Percentiles rank a stretch among this genome's conserved stretches.
These are phyloP conservation scores for Cercophora newfieldiana DNA, from an alignment of 495 filamentous ascomycete genomes.

Conservation along the genomic window DNA sequence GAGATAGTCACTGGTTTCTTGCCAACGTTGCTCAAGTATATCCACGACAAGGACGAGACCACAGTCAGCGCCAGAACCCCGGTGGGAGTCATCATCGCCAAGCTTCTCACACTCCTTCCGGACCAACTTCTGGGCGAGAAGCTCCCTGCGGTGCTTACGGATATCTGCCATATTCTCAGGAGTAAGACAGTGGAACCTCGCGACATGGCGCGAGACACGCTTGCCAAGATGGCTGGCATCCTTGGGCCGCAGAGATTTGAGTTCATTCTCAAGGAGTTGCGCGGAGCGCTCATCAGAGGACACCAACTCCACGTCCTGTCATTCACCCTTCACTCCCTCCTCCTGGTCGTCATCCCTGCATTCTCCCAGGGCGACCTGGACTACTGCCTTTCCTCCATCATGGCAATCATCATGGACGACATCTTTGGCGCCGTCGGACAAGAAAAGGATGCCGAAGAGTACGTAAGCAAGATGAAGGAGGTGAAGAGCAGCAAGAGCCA, in stretches of 20 bases:
- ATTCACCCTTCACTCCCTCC: slow-evolving; percentile 89
- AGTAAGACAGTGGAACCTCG: slow-evolving; percentile 85
- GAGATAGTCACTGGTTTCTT: slow-evolving; percentile 76
- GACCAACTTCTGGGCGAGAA: slow-evolving; percentile 65
- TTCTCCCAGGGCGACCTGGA: slow-evolving; percentile 83
- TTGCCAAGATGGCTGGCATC: slow-evolving; percentile 75
- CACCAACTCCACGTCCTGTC: slow-evolving; percentile 96
- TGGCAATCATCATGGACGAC: slow-evolving; percentile 91
- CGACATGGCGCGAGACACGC: slow-evolving; percentile 84
- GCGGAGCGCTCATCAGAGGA: slow-evolving; percentile 74
- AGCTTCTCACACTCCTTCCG: slow-evolving; percentile 79
- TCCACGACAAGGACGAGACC: slow-evolving; percentile 91
- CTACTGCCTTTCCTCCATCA: slow-evolving; percentile 77
- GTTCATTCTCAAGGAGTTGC: slow-evolving; percentile 90
- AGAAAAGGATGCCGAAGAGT: slow-evolving; percentile 96
- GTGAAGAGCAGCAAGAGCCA: slow-evolving; percentile 96
- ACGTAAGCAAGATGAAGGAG: slow-evolving; percentile 93
- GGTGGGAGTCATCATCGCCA: slow-evolving; percentile 81
- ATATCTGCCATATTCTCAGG: slow-evolving; percentile 88
- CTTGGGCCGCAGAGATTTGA: slow-evolving; percentile 80
- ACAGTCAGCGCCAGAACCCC: slow-evolving; percentile 89
- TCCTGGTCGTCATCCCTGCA: slow-evolving; percentile 70
- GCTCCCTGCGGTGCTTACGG: slow-evolving; percentile 79
- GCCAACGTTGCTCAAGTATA: slow-evolving; percentile 71
- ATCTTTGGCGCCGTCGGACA: slow-evolving; percentile 94